Percentiles rank a stretch among this genome's conserved stretches.
Conservation (phyloP, 768 basidiomycete genomes). For the Porphyrellus cyaneotinctus region DNA sequence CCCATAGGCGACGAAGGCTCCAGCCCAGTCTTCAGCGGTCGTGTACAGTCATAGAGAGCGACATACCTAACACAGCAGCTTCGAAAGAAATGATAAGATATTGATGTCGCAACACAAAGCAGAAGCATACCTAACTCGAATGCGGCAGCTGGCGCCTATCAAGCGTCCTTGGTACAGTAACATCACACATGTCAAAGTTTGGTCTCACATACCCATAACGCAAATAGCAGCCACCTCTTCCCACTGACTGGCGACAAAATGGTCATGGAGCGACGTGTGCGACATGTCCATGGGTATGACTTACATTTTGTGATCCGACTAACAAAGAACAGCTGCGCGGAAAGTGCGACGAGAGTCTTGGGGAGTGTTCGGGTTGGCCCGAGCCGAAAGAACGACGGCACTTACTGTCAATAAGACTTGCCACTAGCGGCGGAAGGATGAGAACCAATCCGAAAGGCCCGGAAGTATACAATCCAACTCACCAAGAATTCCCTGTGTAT, state of each 20-base stretch:
- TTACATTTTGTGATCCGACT: conserved; percentile 19
- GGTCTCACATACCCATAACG: conserved; percentile 12
- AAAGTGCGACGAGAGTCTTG: conserved; percentile 16
- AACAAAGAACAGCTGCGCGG: conserved; percentile 18
- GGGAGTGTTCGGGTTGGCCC: neutral
- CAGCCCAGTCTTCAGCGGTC: neutral
- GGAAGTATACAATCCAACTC: neutral
- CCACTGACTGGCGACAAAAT: conserved; percentile 9
- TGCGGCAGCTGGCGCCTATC: conserved; percentile 14
- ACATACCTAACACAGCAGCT: conserved; percentile 15
- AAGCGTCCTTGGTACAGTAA: conserved; percentile 4
- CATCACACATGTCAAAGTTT: neutral
- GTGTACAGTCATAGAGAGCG: neutral
- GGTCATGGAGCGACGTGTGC: neutral
- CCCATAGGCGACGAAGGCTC: conserved; percentile 14
- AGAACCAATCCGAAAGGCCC: neutral
- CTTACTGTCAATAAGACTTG: conserved; percentile 20
- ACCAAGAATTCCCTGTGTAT: conserved; percentile 14
- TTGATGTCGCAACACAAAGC: neutral
- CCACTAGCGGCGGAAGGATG: conserved; percentile 10
- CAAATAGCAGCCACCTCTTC: conserved; percentile 11
- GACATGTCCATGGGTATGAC: conserved; percentile 1
- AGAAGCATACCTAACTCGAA: conserved; percentile 14
- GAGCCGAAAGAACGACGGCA: neutral
- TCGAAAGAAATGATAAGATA: neutral